Evolutionary conservation across 2,329 filamentous ascomycete species (phyloP).

Genomic region (Phialophora tarda): DNA sequence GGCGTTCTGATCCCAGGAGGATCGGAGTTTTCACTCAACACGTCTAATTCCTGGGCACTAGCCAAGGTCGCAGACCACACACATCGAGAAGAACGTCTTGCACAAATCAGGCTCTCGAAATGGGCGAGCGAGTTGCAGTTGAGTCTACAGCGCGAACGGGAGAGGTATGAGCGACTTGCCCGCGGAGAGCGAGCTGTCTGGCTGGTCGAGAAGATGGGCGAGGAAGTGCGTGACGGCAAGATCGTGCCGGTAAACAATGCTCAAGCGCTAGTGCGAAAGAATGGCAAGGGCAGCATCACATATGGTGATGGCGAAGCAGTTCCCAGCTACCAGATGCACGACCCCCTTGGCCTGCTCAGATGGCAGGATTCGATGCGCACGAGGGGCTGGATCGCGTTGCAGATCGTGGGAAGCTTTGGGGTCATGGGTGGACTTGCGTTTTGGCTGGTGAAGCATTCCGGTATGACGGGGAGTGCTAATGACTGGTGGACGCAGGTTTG

Average conservation of each 20-base stretch:
- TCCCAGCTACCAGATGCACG: conserved; percentile 59
- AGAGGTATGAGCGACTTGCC: conserved; percentile 68
- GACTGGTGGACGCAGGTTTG: conserved; percentile 38
- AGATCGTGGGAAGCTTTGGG: conserved; percentile 75
- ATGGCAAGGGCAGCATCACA: conserved; percentile 19
- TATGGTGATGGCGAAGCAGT: conserved; percentile 35
- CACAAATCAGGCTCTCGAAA: conserved; percentile 74
- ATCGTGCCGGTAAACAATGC: conserved; percentile 50
- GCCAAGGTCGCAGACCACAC: conserved; percentile 66
- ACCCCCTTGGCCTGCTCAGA: conserved; percentile 78
- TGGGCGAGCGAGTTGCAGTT: conserved; percentile 84
- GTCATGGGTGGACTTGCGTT: conserved; percentile 74
- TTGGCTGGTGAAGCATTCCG: conserved; percentile 60
- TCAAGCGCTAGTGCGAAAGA: conserved; percentile 38
- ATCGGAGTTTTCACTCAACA: conserved; percentile 40
- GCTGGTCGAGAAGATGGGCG: conserved; percentile 69
- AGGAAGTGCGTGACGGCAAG: conserved; percentile 70
- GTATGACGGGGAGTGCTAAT: conserved; percentile 40
- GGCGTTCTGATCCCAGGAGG: conserved; percentile 41
- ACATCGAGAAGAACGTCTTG: conserved; percentile 64
- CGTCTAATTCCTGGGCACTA: conserved; percentile 61
- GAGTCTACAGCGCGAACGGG: conserved; percentile 74
- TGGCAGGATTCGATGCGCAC: conserved; percentile 70
- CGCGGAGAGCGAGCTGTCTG: conserved; percentile 70
- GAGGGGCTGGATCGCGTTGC: conserved; percentile 70